Conservation (phyloP, 371 early-diverging fungal species). For the Apophysomyces ossiformis region DNA sequence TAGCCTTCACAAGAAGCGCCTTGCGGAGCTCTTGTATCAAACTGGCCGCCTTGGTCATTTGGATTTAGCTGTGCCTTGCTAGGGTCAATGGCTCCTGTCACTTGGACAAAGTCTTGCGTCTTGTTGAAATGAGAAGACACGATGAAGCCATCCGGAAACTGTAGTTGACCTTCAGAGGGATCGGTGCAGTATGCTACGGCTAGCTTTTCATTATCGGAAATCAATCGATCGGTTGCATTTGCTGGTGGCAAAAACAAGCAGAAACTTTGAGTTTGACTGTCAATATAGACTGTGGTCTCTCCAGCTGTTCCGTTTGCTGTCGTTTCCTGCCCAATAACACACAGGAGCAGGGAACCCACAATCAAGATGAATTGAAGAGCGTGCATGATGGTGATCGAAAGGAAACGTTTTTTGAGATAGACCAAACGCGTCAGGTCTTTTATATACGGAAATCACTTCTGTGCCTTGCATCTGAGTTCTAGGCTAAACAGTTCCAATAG, state of each 20-base stretch:
- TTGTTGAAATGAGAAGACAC: constrained; percentile 29
- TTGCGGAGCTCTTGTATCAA: constrained; percentile 19
- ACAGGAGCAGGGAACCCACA: neutral
- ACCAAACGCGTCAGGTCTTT: too few relatives aligned
- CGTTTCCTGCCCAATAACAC: neutral
- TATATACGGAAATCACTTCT: too few relatives aligned
- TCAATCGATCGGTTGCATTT: constrained; percentile 24
- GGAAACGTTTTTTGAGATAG: too few relatives aligned
- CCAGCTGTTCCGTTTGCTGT: neutral
- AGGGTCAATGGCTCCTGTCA: constrained; percentile 49
- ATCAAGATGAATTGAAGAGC: neutral
- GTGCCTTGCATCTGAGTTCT: too few relatives aligned
- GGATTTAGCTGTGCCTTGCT: constrained; percentile 34
- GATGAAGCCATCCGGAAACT: constrained; percentile 42
- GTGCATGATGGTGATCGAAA: neutral
- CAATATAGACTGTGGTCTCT: neutral
- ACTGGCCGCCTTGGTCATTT: constrained; percentile 55
- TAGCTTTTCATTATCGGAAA: constrained; percentile 30
- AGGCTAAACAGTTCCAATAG: too few relatives aligned
- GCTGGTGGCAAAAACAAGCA: constrained; percentile 54
- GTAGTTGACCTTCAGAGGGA: constrained; percentile 31
- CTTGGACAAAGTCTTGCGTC: constrained; percentile 38
- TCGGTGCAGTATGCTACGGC: constrained; percentile 34
- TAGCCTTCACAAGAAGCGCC: constrained; percentile 42
- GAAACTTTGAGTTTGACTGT: constrained; percentile 11